Conservation (phyloP, 2,329 filamentous ascomycete genomes). For the Cryphonectria japonica region DNA sequence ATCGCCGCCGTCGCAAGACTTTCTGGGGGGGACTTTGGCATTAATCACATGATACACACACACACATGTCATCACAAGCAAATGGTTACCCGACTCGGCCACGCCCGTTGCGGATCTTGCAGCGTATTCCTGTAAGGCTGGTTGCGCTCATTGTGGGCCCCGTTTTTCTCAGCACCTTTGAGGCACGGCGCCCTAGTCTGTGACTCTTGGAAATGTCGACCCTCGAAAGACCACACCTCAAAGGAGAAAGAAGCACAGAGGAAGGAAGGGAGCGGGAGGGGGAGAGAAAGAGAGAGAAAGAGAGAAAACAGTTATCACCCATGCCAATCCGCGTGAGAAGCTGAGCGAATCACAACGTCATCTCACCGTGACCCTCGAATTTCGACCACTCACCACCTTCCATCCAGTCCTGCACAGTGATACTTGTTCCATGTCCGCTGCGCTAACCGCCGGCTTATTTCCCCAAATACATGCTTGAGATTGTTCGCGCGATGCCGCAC, state of each 20-base stretch:
- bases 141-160: not conserved
- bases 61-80: not conserved
- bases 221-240: not conserved
- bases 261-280: not conserved
- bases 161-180: not conserved
- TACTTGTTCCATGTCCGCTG: not conserved
- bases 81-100: not conserved
- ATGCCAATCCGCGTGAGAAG: not conserved
- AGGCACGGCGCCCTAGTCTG: not conserved
- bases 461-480: not conserved
- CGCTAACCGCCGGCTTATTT: not conserved
- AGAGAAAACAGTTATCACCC: not conserved
- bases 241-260: not conserved
- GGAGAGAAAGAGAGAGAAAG: not conserved
- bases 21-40: not conserved
- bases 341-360: slow-evolving; percentile 1
- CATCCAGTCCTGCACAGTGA: not conserved
- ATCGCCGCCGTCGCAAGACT: not conserved
- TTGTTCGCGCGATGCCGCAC: not conserved
- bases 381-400: not conserved
- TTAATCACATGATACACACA: not conserved
- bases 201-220: not conserved
- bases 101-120: slow-evolving; percentile 12
- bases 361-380: slow-evolving; percentile 3
- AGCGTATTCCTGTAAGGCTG: slow-evolving; percentile 20